Base-by-base conservation (phyloP, 495 filamentous ascomycete genomes). In the Neurospora sp. region DNA sequence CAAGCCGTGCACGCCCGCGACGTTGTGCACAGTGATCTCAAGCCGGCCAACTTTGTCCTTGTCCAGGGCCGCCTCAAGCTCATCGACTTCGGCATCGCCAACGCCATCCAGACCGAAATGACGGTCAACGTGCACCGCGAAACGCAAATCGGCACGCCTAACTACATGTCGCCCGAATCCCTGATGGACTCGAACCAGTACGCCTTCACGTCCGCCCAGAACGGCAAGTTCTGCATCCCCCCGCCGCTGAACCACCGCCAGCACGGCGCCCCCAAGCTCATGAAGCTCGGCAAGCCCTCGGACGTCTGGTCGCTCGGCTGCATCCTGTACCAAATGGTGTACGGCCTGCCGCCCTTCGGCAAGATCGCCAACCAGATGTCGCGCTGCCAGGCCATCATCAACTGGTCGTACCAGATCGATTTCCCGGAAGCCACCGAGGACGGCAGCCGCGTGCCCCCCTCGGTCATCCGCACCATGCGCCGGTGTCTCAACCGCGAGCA, bases 91-190 rank as follows among this genome's bases (percentile, higher is more conserved):
- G 96, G 96, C 74, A 99, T 99, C 78, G 95, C 96, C 71, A 97
- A 97, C 79, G 93, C 96, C 34, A 98, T 99, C 78, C 91, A 96
- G 78, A 88, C 86, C 2, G 96, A 98, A 76, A 89, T 97, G 81
- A 99, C 96, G 1, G 92, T 98, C 77, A 99, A 99, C 76, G 94
- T 99, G 28, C 95, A 99, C 80, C 92, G 96, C 72, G 96, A 99
- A 77, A 92, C 92, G 21, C 93, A 97, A 81, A 90, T 98, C 73
- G 96, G 96, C 36, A 99, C 96, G 2, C 94, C 96, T 2, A 99
- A 97, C 80, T 99, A 98, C 86, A 98, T 99, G 96, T 94, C 93
- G 3, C 96, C 96, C 1, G 96, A 99, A 81, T 92, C 92, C 28
- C 85, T 98, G 76, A 88, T 95, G 74, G 96, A 99, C 81, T 94